Base-by-base conservation (phyloP, 2,329 filamentous ascomycete species). In the Rhinocladiella similis region DNA sequence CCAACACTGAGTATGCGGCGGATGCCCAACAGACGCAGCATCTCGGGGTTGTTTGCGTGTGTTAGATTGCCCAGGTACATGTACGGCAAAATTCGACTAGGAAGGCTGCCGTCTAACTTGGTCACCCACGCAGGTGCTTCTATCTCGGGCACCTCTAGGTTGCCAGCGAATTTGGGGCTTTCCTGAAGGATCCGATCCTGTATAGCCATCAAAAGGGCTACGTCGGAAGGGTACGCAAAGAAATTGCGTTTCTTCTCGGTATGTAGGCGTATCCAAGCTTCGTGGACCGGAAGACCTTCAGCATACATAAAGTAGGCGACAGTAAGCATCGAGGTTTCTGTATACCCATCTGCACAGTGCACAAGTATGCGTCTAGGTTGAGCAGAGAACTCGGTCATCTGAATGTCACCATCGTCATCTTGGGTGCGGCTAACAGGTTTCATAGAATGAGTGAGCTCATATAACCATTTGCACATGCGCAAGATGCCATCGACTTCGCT, bases 331-430 rank as follows among this genome's bases (percentile, higher is more conserved):
- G 91, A 91, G 1, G 89, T 93, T 73, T 99, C 94, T 0, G 94
- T 99, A 68, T 99, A 99, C 16, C 94, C 94, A 71, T 99, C 94
- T 1, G 88, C 87, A 71, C 94, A 97, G 72, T 97, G 93, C 39
- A 99, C 89, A 29, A 97, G 82, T 33, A 97, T 84, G 68, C 86
- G 91, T 61, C 85, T 79, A 53, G 84, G 78, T 33, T 74, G 73
- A 7, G 60, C 55, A n/a, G 53, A 57, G 5, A 69, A 63, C 6
- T 68, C 64, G 1, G 70, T 67, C 79, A 87, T 83, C 45, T 75
- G 74, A 52, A 80, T 79, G 62, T 87, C 84, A 2, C 79, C 79
- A 62, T 86, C 83, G 6, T 72, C 79, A 7, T 80, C 77, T 29
- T 75, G 71, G 4, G 68, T 52, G 45, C 53, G 53, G 53, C 48